Percentiles rank a stretch among this genome's conserved stretches.
Evolutionary conservation across 169 alveolate genomes (phyloP).

Genomic region (Eimeria falciformis): DNA sequence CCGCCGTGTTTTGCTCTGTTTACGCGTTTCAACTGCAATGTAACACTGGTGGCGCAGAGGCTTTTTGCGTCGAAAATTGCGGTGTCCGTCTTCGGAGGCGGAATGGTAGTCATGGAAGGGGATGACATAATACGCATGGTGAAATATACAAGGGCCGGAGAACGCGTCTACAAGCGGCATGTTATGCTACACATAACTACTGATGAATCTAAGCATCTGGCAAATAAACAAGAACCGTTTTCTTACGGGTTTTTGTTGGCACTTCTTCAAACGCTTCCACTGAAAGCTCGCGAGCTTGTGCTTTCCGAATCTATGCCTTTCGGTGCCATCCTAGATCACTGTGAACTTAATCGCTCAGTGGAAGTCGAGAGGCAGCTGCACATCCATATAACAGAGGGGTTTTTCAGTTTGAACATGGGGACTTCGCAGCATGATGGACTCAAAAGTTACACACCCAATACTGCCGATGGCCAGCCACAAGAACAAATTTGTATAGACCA

Average conservation of each 20-base stretch:
- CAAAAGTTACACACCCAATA: too few relatives aligned
- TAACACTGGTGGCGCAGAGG: conserved; percentile 41
- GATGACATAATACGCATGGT: not conserved
- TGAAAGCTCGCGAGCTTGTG: conserved; percentile 8
- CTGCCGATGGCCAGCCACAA: too few relatives aligned
- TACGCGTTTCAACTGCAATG: conserved; percentile 50
- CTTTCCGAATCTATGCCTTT: conserved; percentile 2
- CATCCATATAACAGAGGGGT: not conserved
- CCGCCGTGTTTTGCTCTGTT: conserved; percentile 47
- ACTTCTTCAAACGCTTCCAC: not conserved
- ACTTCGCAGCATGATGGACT: not conserved
- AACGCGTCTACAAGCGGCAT: conserved; percentile 33
- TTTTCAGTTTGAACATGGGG: not conserved
- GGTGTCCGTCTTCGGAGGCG: conserved; percentile 37
- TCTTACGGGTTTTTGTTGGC: conserved; percentile 57
- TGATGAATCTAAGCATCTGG: not conserved
- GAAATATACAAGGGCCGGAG: conserved; percentile 31
- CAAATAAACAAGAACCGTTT: conserved; percentile 10
- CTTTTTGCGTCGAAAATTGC: conserved; percentile 1
- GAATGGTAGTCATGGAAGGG: not conserved
- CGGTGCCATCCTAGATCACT: conserved; percentile 51
- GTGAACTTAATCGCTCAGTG: conserved; percentile 39
- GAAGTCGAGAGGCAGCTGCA: conserved; percentile 48
- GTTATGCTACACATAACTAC: conserved; percentile 54
- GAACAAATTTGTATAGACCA: not conserved